Percentiles rank a stretch among this genome's conserved stretches.
Conservation (phyloP, 1,139 yeast genomes). For the Pneumocystis carinii region DNA sequence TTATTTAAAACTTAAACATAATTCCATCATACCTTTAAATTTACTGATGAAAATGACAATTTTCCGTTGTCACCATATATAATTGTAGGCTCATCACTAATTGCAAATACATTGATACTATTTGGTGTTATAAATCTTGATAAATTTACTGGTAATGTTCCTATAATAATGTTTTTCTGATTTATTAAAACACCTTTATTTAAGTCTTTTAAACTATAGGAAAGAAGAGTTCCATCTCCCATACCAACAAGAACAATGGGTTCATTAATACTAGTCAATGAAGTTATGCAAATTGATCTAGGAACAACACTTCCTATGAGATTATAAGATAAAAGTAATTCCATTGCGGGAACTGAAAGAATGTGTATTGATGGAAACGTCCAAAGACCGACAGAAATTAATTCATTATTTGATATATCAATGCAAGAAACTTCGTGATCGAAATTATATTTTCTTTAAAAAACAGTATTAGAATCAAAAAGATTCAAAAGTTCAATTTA, state of each 20-base stretch:
- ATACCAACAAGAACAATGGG: constrained; percentile 14
- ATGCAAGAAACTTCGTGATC: background rate
- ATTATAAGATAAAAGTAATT: background rate
- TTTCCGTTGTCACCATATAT: constrained; percentile 13
- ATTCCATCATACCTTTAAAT: background rate
- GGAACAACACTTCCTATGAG: constrained; percentile 8
- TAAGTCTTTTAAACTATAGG: constrained; percentile 5
- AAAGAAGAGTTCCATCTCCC: constrained; percentile 15
- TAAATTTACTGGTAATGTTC: constrained; percentile 15
- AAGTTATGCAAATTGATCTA: constrained; percentile 11
- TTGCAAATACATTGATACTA: constrained; percentile 10
- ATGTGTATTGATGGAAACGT: constrained; percentile 3
- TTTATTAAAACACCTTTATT: constrained; percentile 6
- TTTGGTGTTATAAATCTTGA: constrained; percentile 8
- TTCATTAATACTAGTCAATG: constrained; percentile 6
- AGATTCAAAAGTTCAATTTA: background rate
- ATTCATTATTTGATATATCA: background rate
- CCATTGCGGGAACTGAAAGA: background rate
- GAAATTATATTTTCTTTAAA: background rate
- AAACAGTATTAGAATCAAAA: background rate
- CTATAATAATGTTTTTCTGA: constrained; percentile 11
- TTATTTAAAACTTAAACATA: background rate
- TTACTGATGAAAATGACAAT: constrained; percentile 12
- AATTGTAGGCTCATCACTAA: constrained; percentile 15
- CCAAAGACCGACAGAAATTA: constrained; percentile 7